Evolutionary conservation across 176 grass and related monocot species (phyloP).

Genomic region (barley (Hordeum vulgare)): DNA sequence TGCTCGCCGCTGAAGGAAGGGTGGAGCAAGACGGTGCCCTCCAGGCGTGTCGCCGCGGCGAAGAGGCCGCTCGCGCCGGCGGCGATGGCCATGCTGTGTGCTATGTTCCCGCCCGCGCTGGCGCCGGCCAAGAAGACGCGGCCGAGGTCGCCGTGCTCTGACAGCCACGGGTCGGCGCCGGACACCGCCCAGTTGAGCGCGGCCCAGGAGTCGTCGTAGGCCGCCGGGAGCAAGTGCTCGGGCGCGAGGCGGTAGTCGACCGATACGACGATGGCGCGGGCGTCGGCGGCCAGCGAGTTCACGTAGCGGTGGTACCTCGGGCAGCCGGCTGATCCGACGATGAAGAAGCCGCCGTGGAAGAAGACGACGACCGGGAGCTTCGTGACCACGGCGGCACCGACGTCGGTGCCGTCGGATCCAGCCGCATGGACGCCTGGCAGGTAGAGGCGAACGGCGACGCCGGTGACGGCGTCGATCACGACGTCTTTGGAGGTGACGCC

Average conservation of each 20-base stretch:
- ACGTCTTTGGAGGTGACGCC: conserved; percentile 33
- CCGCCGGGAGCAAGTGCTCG: conserved; percentile 51
- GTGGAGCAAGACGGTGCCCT: conserved; percentile 30
- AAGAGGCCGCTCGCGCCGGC: not conserved
- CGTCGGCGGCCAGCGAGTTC: conserved; percentile 30
- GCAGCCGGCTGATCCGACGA: conserved; percentile 25
- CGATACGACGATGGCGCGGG: conserved; percentile 39
- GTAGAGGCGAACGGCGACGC: conserved; percentile 21
- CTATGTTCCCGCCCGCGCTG: conserved; percentile 66
- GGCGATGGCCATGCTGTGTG: conserved; percentile 42
- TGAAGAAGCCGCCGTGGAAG: conserved; percentile 61
- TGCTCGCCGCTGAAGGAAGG: conserved; percentile 25
- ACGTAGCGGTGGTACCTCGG: conserved; percentile 24
- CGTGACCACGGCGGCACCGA: not conserved
- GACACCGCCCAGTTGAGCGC: conserved; percentile 44
- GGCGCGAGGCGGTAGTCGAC: conserved; percentile 62
- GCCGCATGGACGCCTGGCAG: not conserved
- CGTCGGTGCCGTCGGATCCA: not conserved
- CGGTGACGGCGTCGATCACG: conserved; percentile 29
- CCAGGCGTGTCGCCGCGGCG: not conserved
- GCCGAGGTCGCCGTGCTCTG: conserved; percentile 38
- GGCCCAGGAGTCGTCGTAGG: conserved; percentile 54
- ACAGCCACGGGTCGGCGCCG: conserved; percentile 42
- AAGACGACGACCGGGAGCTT: conserved; percentile 40
- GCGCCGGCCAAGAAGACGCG: conserved; percentile 50